Percentiles rank a stretch among this genome's conserved stretches.
Conservation (phyloP, 495 filamentous ascomycete genomes). For the Penicillium salamii region DNA sequence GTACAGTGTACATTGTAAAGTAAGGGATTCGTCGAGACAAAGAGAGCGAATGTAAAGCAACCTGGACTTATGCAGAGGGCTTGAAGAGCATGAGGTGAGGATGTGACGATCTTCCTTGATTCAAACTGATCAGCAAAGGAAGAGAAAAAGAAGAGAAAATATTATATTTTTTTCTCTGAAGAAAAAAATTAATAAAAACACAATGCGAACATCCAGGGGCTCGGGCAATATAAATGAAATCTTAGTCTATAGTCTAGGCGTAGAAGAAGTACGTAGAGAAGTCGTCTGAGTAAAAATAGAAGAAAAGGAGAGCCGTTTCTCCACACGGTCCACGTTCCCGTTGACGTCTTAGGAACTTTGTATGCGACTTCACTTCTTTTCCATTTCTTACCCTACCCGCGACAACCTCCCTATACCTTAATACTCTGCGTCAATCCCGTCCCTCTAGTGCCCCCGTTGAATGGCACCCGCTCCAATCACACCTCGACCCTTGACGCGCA, state of each 20-base stretch:
- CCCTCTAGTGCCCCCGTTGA: conserved; percentile 6
- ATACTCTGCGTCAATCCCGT: neutral
- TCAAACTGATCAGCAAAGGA: neutral
- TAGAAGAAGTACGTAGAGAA: neutral
- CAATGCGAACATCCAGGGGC: neutral
- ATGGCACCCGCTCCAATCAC: conserved; percentile 22
- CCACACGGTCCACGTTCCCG: conserved; percentile 30
- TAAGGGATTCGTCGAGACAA: neutral
- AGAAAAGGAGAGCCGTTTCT: conserved; percentile 15
- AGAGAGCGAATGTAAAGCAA: neutral
- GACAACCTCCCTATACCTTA: neutral
- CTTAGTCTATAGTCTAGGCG: neutral
- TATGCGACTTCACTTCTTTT: conserved; percentile 7
- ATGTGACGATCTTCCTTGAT: neutral
- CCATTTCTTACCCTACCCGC: neutral
- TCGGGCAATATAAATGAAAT: neutral
- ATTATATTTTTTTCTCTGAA: too few relatives aligned
- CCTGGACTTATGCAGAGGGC: too few relatives aligned
- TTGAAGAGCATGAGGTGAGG: neutral
- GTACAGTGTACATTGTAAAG: neutral
- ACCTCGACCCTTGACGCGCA: conserved; percentile 20
- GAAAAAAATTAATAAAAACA: too few relatives aligned
- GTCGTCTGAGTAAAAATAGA: neutral
- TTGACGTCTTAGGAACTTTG: conserved; percentile 23
- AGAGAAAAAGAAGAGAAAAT: neutral